A percentile compares a stretch with the other conserved stretches of the same genome.
These are phyloP conservation scores for Tylopilus vinaceipallidus DNA, from an alignment of 768 basidiomycete species.

Conservation along the genomic window DNA sequence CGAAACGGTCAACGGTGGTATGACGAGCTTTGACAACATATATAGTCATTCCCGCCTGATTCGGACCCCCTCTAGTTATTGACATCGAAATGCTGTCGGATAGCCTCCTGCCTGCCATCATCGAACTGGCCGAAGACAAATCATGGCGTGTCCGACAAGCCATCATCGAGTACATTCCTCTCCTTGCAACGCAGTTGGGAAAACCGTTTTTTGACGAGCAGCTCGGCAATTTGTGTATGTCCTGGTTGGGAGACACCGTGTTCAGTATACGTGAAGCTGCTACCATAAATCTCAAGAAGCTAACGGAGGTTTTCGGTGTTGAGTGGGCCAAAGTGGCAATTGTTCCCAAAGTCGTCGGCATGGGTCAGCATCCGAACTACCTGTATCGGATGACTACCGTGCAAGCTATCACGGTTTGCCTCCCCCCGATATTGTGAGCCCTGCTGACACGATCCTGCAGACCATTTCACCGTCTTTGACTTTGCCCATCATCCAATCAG, in stretches of 20 bases:
- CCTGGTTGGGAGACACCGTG: constrained; percentile 97
- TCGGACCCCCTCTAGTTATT: constrained; percentile 62
- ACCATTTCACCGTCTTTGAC: constrained; percentile 92
- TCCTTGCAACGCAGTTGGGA: constrained; percentile 96
- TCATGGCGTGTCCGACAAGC: constrained; percentile 99
- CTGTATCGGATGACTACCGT: constrained; percentile 98
- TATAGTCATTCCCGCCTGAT: constrained; percentile 8
- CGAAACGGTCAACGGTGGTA: constrained; percentile 91
- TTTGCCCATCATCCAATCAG: constrained; percentile 76
- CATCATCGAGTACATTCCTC: constrained; percentile 99
- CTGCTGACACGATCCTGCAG: constrained; percentile 41
- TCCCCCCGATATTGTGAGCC: background rate
- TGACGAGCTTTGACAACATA: constrained; percentile 22
- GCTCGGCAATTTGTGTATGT: constrained; percentile 96
- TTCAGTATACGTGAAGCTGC: constrained; percentile 99
- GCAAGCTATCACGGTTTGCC: constrained; percentile 90
- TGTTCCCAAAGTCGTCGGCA: constrained; percentile 94
- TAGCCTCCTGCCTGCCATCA: constrained; percentile 94
- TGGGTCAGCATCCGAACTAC: constrained; percentile 97
- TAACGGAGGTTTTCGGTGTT: constrained; percentile 97
- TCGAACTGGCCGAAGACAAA: constrained; percentile 98
- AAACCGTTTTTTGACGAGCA: constrained; percentile 98
- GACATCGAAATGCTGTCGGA: constrained; percentile 94
- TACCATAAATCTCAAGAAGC: constrained; percentile 91
- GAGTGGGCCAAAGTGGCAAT: constrained; percentile 95